Conservation (phyloP, 345 rosid species). For the Heritiera fomes region DNA sequence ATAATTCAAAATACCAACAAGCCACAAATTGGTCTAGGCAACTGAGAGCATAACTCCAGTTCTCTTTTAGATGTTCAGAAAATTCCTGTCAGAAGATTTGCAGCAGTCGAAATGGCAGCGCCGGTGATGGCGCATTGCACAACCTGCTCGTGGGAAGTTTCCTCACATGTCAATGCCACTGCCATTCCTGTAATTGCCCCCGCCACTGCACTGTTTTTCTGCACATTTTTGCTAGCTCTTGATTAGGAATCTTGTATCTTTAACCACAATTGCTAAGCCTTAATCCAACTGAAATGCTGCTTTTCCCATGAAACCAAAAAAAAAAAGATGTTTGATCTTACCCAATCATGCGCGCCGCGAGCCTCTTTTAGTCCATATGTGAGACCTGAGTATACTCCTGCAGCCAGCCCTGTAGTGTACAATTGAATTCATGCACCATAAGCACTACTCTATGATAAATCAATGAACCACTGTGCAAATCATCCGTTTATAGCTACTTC, state of each 20-base stretch:
- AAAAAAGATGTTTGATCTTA: constrained; percentile 25
- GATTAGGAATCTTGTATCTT: too few relatives aligned
- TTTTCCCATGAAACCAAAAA: too few relatives aligned
- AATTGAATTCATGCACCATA: constrained; percentile 1
- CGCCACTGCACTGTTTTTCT: constrained; percentile 89
- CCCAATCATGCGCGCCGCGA: constrained; percentile 96
- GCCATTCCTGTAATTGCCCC: constrained; percentile 93
- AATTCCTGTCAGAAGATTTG: constrained; percentile 74
- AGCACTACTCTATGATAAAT: background rate
- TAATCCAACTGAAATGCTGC: too few relatives aligned
- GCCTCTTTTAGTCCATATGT: constrained; percentile 79
- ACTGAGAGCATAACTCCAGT: background rate
- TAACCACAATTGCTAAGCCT: too few relatives aligned
- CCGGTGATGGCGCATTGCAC: constrained; percentile 91
- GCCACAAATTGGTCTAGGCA: too few relatives aligned
- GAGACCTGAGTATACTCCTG: constrained; percentile 85
- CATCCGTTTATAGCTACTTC: background rate
- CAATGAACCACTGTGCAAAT: background rate
- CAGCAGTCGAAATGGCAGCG: constrained; percentile 85
- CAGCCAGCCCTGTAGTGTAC: constrained; percentile 64
- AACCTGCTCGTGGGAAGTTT: constrained; percentile 71
- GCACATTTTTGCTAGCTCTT: constrained; percentile 20
- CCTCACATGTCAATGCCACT: constrained; percentile 65
- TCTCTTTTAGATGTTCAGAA: constrained; percentile 29
- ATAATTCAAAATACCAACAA: too few relatives aligned